Base-by-base conservation (phyloP, 805 yeast genomes). In the Myxozyma udenii region DNA sequence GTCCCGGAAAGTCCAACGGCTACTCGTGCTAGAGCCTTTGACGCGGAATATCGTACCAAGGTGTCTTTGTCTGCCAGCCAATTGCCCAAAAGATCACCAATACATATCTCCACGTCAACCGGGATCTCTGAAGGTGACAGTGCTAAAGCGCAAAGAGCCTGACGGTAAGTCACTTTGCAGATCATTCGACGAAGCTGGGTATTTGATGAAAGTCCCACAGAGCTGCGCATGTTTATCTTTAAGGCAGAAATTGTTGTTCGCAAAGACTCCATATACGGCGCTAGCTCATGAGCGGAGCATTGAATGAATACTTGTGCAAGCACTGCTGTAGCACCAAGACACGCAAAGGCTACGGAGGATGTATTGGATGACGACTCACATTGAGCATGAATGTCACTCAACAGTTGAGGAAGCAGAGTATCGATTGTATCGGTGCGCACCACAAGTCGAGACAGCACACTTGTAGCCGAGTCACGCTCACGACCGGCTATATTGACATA, bases 1-100 rank as follows among this genome's bases (percentile, higher is more conserved):
- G 47, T 30, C 12, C 22, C 32, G 21, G 33, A 21, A 3, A 55
- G 16, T 5, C 48, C 48, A 4, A 41, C 32, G 14, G 47, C 41
- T 14, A 53, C 52, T 4, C 53, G 42, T 5, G 57, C 19, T 21
- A 55, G 35, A 4, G 83, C 80, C 63, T 84, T 85, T 0, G 96
- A 85, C 30, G 83, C 70, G 1, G 80, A 71, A 56, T 82, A 83
- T 47, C 96, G 69, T 2, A 84, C 75, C 1, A 71, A 68, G 0
- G 85, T 78, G 47, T 79, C 85, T 32, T 66, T 68, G 41, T 75
- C 68, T n/a, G 71, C 70, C 49, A 80, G 66, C 23, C 36, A 11
- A 37, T 73, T 69, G 2, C 66, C 58, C 3, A 83, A 56, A 38
- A 81, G 69, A 62, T 74, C 71, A 32, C 75, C 73, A 1, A 86